Percentiles rank a stretch among this genome's conserved stretches.
Evolutionary conservation across 208 protist genomes (phyloP).

Genomic region (Spongospora subterranea): DNA sequence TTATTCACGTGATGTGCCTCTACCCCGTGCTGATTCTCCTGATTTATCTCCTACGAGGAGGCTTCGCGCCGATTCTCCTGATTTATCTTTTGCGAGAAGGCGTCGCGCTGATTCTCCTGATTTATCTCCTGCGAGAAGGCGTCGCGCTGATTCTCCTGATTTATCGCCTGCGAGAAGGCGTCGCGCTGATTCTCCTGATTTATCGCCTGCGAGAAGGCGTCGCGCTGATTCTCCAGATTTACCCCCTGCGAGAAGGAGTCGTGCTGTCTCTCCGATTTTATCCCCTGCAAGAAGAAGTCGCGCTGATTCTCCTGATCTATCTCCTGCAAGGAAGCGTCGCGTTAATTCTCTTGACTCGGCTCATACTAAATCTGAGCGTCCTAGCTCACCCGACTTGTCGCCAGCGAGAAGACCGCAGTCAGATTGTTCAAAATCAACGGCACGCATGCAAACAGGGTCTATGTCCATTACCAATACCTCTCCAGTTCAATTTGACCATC

Average conservation of each 20-base stretch:
- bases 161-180: background rate
- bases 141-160: constrained; percentile 17
- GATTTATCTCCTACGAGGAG: background rate
- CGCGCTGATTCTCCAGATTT: background rate
- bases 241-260: background rate
- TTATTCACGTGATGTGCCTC: no score
- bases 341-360: background rate
- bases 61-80: constrained; percentile 12
- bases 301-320: background rate
- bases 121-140: background rate
- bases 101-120: background rate
- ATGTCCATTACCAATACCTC: background rate
- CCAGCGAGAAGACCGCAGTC: background rate
- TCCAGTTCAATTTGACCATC: background rate
- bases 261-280: background rate
- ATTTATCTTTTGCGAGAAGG: background rate
- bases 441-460: no score
- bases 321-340: background rate
- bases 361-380: background rate
- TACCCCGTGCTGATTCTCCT: background rate
- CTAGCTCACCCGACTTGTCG: background rate
- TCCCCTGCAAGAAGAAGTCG: background rate
- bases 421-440: no score
- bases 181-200: constrained; percentile 35
- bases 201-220: background rate